Percentiles rank a stretch among this genome's conserved stretches.
Conservation (phyloP, 2,329 filamentous ascomycete genomes). For the Boeremia lycopersici region DNA sequence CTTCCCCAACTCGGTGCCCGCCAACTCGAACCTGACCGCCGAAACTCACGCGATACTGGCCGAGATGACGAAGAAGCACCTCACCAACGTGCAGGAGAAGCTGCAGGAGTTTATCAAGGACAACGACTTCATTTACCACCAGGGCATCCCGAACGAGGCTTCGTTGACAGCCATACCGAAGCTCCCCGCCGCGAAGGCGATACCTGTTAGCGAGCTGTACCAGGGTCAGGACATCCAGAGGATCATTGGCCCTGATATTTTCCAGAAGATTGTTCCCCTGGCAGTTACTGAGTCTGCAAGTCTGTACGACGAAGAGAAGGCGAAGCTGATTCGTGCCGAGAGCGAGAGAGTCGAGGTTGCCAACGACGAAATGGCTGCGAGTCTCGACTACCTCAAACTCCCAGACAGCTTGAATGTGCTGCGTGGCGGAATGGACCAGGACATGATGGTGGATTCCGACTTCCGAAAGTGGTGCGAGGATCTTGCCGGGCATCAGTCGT, state of each 20-base stretch:
- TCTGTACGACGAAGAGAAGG: conserved; percentile 97
- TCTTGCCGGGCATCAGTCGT: conserved; percentile 82
- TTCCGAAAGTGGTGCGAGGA: conserved; percentile 95
- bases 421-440: conserved; percentile 90
- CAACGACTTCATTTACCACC: conserved; percentile 98
- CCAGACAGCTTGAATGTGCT: conserved; percentile 88
- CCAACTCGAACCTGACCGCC: conserved; percentile 80
- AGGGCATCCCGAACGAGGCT: conserved; percentile 84
- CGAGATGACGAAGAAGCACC: conserved; percentile 85
- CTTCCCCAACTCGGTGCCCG: conserved; percentile 79
- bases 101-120: conserved; percentile 80
- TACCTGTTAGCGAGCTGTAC: conserved; percentile 95
- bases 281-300: conserved; percentile 96
- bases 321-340: conserved; percentile 90
- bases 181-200: conserved; percentile 92
- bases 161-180: conserved; percentile 83
- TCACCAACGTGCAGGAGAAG: conserved; percentile 80
- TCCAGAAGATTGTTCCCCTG: conserved; percentile 94
- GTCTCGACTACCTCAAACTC: conserved; percentile 88
- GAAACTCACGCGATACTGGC: conserved; percentile 76
- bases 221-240: conserved; percentile 96
- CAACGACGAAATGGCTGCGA: conserved; percentile 94
- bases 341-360: conserved; percentile 91
- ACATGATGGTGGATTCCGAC: conserved; percentile 85
- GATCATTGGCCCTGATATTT: conserved; percentile 96